A percentile compares a stretch with the other conserved stretches of the same genome.
Conservation (phyloP, 192 early-diverging fungal genomes). For the Entomortierella beljakovae region DNA sequence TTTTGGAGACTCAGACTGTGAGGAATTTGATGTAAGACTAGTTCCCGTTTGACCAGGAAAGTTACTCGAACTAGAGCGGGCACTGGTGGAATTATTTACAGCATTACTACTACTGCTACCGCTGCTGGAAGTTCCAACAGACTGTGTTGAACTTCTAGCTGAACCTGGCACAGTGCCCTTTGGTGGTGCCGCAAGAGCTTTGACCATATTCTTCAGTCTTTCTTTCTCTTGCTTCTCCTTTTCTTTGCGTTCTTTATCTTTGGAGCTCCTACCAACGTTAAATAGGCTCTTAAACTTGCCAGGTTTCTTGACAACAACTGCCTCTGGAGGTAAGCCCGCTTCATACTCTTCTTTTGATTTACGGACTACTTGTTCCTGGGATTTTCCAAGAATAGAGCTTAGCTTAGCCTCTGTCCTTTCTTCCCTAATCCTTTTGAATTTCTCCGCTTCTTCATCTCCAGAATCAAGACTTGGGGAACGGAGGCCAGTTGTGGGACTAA, state of each 20-base stretch:
- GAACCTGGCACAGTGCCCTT: too few species aligned
- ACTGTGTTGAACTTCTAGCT: too few species aligned
- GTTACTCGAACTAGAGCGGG: slow-evolving; percentile 52
- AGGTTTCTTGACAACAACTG: slow-evolving; percentile 35
- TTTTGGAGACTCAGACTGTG: slow-evolving; percentile 26
- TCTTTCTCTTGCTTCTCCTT: slow-evolving; percentile 48
- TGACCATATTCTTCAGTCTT: slow-evolving; percentile 9
- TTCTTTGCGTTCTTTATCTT: slow-evolving; percentile 54
- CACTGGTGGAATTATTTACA: slow-evolving; percentile 30
- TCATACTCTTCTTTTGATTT: slow-evolving; percentile 38
- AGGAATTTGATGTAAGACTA: not conserved
- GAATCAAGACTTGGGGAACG: slow-evolving; percentile 30
- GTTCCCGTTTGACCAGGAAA: slow-evolving; percentile 29
- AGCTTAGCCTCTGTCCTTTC: slow-evolving; percentile 28
- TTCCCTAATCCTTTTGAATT: slow-evolving; percentile 2
- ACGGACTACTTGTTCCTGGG: not conserved
- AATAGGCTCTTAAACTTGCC: slow-evolving; percentile 56
- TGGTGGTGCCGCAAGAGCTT: too few species aligned
- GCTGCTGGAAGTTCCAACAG: slow-evolving; percentile 2
- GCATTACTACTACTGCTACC: slow-evolving; percentile 23
- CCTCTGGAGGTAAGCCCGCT: slow-evolving; percentile 17
- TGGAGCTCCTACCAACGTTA: slow-evolving; percentile 47
- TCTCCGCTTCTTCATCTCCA: slow-evolving; percentile 34
- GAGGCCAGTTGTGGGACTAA: slow-evolving; percentile 5
- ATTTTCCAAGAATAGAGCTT: slow-evolving; percentile 30